Evolutionary conservation across 2,329 filamentous ascomycete species (phyloP).

Genomic region (Colletotrichum orbiculare): DNA sequence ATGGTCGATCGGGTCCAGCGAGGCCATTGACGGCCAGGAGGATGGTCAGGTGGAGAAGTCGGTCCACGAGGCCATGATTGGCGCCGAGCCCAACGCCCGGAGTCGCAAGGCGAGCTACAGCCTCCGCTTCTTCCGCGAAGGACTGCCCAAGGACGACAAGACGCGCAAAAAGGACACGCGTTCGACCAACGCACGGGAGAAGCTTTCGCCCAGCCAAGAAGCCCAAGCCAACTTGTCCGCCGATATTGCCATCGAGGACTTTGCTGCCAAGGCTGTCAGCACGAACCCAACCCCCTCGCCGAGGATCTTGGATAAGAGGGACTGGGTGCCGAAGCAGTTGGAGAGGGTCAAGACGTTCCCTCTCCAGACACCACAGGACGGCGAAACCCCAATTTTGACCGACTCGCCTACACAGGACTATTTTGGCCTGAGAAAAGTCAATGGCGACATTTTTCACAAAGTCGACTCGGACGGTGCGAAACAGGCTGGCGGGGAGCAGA

Average conservation of each 20-base stretch:
- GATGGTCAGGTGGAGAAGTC: slow-evolving; percentile 73
- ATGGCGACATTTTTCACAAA: slow-evolving; percentile 38
- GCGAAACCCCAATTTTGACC: slow-evolving; percentile 32
- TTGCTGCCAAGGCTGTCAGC: slow-evolving; percentile 28
- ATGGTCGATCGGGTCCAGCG: slow-evolving; percentile 70
- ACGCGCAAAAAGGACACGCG: slow-evolving; percentile 62
- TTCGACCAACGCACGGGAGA: slow-evolving; percentile 51
- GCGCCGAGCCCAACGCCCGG: slow-evolving; percentile 70
- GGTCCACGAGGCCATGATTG: slow-evolving; percentile 70
- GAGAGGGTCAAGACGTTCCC: slow-evolving; percentile 34
- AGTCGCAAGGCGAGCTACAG: slow-evolving; percentile 77
- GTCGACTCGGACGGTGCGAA: slow-evolving; percentile 25
- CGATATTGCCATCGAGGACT: slow-evolving; percentile 36
- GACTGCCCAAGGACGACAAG: slow-evolving; percentile 68
- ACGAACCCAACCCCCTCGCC: slow-evolving; percentile 37
- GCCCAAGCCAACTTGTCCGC: slow-evolving; percentile 31
- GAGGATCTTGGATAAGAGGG: slow-evolving; percentile 39
- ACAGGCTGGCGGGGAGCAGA: slow-evolving; percentile 20
- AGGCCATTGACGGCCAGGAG: slow-evolving; percentile 55
- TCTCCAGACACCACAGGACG: slow-evolving; percentile 29
- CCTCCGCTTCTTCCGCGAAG: slow-evolving; percentile 74
- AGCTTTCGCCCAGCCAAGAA: slow-evolving; percentile 51
- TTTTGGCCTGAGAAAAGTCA: slow-evolving; percentile 36
- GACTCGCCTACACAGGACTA: slow-evolving; percentile 37
- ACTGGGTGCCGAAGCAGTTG: slow-evolving; percentile 27